Evolutionary conservation across 257 asterid genomes (phyloP).

Genomic region (Vinca minor): DNA sequence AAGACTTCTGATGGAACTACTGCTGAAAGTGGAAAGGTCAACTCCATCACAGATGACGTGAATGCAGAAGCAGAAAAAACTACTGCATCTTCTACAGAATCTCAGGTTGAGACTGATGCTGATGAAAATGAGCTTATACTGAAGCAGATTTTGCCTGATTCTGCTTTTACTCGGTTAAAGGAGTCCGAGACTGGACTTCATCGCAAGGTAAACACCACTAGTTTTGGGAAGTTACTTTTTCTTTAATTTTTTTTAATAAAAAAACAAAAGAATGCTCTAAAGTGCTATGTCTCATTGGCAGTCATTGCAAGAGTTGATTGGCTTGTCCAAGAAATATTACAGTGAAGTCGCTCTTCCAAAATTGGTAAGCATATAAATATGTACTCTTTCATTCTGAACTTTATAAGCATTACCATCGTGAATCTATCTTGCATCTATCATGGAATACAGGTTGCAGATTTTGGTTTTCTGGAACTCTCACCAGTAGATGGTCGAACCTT

Average conservation of each 20-base stretch:
- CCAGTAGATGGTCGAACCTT: constrained; percentile 97
- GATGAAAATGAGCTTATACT: constrained; percentile 55
- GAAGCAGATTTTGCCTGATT: constrained; percentile 54
- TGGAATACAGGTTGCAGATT: constrained; percentile 82
- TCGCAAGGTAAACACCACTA: constrained; percentile 47
- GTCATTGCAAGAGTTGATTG: constrained; percentile 73
- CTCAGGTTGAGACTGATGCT: constrained; percentile 39
- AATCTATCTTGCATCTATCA: constrained; percentile 16
- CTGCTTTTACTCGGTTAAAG: constrained; percentile 61
- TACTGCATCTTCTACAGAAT: constrained; percentile 26
- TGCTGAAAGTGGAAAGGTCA: constrained; percentile 32
- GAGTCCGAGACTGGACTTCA: constrained; percentile 93
- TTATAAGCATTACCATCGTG: constrained; percentile 7
- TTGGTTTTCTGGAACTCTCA: constrained; percentile 96
- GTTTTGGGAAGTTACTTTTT: constrained; percentile 6
- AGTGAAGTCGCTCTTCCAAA: constrained; percentile 90
- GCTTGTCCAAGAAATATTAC: constrained; percentile 64
- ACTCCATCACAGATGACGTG: constrained; percentile 31
- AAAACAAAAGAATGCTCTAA: constrained; percentile 30
- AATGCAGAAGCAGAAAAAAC: constrained; percentile 43
- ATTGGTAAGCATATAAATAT: constrained; percentile 44
- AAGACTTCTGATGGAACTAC: constrained; percentile 46
- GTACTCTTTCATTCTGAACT: constrained; percentile 1
- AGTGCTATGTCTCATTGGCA: constrained; percentile 29
- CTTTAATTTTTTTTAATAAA: constrained; percentile 7